Percentiles rank a stretch among this genome's conserved stretches.
Evolutionary conservation across 1,284 basidiomycete genomes (phyloP).

Genomic region (Lignosus rhinocerotis): DNA sequence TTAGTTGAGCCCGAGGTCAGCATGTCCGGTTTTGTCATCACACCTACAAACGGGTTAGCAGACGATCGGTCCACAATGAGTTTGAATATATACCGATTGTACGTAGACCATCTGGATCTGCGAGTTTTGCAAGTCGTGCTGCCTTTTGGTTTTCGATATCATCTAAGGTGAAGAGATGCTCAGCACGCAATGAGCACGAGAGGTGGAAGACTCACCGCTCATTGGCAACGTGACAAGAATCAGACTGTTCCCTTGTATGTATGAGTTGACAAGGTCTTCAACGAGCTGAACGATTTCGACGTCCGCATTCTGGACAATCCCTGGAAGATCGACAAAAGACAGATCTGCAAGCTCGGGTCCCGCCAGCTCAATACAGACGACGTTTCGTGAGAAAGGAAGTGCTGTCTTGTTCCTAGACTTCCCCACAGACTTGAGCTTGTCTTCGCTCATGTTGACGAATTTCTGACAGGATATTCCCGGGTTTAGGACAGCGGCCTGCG

Average conservation of each 20-base stretch:
- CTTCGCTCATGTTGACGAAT: conserved; percentile 30
- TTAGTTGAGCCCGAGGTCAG: conserved; percentile 47
- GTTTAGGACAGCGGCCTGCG: conserved; percentile 47
- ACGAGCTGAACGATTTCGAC: conserved; percentile 45
- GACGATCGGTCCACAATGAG: neutral
- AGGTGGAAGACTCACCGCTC: conserved; percentile 43
- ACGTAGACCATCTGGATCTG: conserved; percentile 51
- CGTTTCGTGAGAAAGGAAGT: conserved; percentile 44
- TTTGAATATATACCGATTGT: conserved; percentile 52
- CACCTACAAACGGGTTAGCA: conserved; percentile 50
- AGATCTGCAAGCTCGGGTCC: conserved; percentile 47
- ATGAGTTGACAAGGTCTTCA: conserved; percentile 43
- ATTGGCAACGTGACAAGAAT: conserved; percentile 65
- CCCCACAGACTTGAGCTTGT: conserved; percentile 18
- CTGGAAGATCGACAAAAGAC: conserved; percentile 48
- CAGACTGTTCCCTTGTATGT: conserved; percentile 45
- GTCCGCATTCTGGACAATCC: conserved; percentile 55
- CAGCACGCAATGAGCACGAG: neutral
- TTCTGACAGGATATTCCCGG: conserved; percentile 27
- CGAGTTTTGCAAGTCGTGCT: conserved; percentile 49
- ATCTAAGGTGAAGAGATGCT: conserved; percentile 38
- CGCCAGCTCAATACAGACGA: conserved; percentile 46
- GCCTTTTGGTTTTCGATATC: conserved; percentile 68
- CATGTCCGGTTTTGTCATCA: conserved; percentile 66
- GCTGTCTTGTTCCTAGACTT: conserved; percentile 12